phyloP scores from a whole-genome alignment of 2,329 filamentous ascomycete species.

The Cordyceps cicadae region DNA sequence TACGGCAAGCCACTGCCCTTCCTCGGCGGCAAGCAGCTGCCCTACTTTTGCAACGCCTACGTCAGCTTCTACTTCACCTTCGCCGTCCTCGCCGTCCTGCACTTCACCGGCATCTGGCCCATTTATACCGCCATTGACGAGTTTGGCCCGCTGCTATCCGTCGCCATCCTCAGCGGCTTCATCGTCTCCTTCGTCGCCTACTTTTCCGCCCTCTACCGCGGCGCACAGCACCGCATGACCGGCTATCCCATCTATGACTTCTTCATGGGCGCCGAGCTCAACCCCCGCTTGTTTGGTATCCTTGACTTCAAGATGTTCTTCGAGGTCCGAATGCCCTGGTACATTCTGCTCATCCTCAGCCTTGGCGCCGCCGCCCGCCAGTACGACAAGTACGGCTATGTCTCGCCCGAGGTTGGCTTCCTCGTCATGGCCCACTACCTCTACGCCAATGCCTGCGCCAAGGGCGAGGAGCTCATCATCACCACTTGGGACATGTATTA shows the following conservation, averaged over 20 bases:
- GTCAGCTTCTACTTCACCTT: conserved; percentile 84
- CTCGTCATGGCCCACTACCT: conserved; percentile 83
- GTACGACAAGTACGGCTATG: conserved; percentile 76
- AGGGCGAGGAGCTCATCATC: conserved; percentile 85
- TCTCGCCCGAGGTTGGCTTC: conserved; percentile 77
- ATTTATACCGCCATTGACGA: conserved; percentile 90
- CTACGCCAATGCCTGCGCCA: conserved; percentile 85
- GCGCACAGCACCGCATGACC: conserved; percentile 87
- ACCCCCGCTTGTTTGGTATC: conserved; percentile 78
- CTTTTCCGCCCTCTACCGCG: conserved; percentile 70
- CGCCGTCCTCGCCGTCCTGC: conserved; percentile 58
- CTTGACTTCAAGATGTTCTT: conserved; percentile 97
- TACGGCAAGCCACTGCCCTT: conserved; percentile 84
- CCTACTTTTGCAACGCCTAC: conserved; percentile 91
- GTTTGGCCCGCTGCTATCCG: conserved; percentile 86
- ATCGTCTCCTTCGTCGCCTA: conserved; percentile 78
- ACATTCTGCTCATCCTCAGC: conserved; percentile 72
- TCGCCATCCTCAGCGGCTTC: conserved; percentile 87
- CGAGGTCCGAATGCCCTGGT: conserved; percentile 88
- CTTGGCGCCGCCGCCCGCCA: conserved; percentile 72
- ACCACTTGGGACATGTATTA: conserved; percentile 96
- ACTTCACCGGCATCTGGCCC: conserved; percentile 77
- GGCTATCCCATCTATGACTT: conserved; percentile 80
- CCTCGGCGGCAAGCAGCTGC: conserved; percentile 73
- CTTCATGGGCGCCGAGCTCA: conserved; percentile 87